Conservation (phyloP, 1,284 basidiomycete species). For the Cutaneotrichosporon cavernicola region DNA sequence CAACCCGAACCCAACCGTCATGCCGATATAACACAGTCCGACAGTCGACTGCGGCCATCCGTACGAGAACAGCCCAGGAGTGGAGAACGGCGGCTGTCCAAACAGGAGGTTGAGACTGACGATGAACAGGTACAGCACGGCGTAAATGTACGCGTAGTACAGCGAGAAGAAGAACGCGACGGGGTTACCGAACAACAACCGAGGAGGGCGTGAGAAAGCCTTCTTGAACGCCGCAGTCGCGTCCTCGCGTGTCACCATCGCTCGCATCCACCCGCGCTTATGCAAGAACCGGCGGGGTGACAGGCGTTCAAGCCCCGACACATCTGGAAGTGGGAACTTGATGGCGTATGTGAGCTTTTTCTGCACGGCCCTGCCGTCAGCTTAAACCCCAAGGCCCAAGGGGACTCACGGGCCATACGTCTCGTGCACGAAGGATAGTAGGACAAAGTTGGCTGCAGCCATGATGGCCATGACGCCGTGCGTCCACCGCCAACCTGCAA, state of each 20-base stretch:
- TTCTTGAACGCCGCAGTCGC: slow-evolving; percentile 33
- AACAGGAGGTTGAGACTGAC: slow-evolving; percentile 54
- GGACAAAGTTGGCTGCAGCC: slow-evolving; percentile 38
- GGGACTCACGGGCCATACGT: slow-evolving; percentile 49
- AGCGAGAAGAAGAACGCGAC: slow-evolving; percentile 52
- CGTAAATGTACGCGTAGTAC: slow-evolving; percentile 56
- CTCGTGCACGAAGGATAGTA: slow-evolving; percentile 43
- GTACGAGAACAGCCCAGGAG: slow-evolving; percentile 50
- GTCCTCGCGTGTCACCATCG: slow-evolving; percentile 41
- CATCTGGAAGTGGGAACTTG: slow-evolving; percentile 25
- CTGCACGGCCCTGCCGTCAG: slow-evolving; percentile 35
- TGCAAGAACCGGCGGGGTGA: slow-evolving; percentile 29
- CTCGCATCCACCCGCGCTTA: slow-evolving; percentile 40
- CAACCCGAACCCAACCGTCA: slow-evolving; percentile 53
- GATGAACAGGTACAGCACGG: slow-evolving; percentile 53
- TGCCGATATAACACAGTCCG: slow-evolving; percentile 52
- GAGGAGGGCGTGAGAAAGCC: slow-evolving; percentile 52
- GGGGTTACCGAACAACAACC: slow-evolving; percentile 51
- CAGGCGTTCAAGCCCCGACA: slow-evolving; percentile 20
- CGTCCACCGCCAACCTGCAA: slow-evolving; percentile 49
- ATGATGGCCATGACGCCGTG: slow-evolving; percentile 48
- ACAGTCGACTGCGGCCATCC: slow-evolving; percentile 49
- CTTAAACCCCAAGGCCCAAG: no score
- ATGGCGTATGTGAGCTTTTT: slow-evolving; percentile 38
- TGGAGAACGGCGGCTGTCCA: slow-evolving; percentile 44